A percentile compares a stretch with the other conserved stretches of the same genome.
Conservation (phyloP, 2,329 filamentous ascomycete species). For the Cladophialophora bantiana region DNA sequence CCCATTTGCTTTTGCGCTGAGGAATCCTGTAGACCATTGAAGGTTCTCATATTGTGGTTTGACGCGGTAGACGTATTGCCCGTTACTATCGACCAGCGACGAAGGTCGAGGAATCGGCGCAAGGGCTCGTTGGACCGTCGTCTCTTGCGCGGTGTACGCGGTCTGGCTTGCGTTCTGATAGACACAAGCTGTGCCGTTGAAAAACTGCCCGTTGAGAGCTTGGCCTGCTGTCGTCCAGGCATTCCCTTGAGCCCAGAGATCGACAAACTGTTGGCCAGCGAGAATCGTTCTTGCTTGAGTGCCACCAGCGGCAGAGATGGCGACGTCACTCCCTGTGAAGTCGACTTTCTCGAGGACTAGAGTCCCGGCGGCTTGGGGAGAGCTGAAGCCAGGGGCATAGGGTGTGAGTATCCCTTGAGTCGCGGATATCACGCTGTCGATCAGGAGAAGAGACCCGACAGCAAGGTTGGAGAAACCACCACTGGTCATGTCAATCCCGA, state of each 20-base stretch:
- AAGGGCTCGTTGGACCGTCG: constrained; percentile 63
- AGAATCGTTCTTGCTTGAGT: constrained; percentile 48
- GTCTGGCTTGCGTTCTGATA: constrained; percentile 35
- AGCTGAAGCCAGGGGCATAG: constrained; percentile 48
- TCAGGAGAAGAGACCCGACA: constrained; percentile 63
- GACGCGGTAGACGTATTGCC: constrained; percentile 60
- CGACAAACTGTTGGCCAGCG: constrained; percentile 59
- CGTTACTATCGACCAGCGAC: constrained; percentile 54
- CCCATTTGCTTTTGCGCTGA: constrained; percentile 53
- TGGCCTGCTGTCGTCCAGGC: constrained; percentile 58
- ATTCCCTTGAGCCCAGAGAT: constrained; percentile 75
- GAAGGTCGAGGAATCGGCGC: constrained; percentile 53
- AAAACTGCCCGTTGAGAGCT: constrained; percentile 32
- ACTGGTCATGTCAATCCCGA: constrained; percentile 60
- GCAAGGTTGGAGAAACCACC: constrained; percentile 50
- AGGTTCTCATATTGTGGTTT: constrained; percentile 63
- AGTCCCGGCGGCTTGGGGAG: constrained; percentile 56
- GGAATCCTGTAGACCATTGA: constrained; percentile 47
- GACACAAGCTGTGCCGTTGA: constrained; percentile 39
- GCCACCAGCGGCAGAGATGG: constrained; percentile 50
- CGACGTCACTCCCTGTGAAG: constrained; percentile 58
- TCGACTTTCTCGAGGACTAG: constrained; percentile 64
- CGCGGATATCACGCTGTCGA: constrained; percentile 63
- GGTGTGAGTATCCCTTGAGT: constrained; percentile 61
- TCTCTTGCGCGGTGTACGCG: constrained; percentile 42